Percentiles rank a stretch among this genome's conserved stretches.
These are phyloP conservation scores for Exophiala dermatitidis DNA, from an alignment of 2,329 filamentous ascomycete species.

Conservation along the genomic window DNA sequence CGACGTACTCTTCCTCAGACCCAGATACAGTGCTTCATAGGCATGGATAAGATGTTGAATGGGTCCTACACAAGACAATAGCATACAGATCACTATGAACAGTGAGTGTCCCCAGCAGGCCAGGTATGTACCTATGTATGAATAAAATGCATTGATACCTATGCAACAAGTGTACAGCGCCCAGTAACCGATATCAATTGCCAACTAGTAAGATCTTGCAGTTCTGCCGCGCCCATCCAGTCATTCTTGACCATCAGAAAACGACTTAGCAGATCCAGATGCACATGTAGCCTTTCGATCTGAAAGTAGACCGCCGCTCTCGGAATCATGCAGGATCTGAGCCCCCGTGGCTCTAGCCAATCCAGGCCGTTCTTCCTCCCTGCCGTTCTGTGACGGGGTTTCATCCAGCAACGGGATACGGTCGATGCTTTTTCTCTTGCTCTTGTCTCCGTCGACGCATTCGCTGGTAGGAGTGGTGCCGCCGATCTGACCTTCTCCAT, in stretches of 20 bases:
- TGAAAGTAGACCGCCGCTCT: not conserved
- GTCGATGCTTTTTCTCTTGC: constrained; percentile 20
- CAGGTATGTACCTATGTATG: too few relatives aligned
- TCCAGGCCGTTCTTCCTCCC: not conserved
- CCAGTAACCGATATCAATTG: too few relatives aligned
- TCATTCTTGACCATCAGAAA: not conserved
- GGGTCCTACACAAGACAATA: too few relatives aligned
- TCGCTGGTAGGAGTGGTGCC: not conserved
- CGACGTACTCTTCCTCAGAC: too few relatives aligned
- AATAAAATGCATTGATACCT: too few relatives aligned
- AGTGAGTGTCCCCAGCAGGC: too few relatives aligned
- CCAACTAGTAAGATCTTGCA: too few relatives aligned
- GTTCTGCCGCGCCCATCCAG: not conserved
- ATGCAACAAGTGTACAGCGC: too few relatives aligned
- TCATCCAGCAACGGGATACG: constrained; percentile 25
- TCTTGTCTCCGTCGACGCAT: not conserved
- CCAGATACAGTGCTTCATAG: too few relatives aligned
- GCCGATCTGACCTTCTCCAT: constrained; percentile 1
- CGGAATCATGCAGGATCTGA: constrained; percentile 13
- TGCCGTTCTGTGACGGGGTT: not conserved
- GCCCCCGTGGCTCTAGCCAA: constrained; percentile 7
- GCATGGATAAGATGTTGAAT: too few relatives aligned
- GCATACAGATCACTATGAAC: too few relatives aligned
- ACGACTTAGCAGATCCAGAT: not conserved
- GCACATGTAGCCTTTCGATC: constrained; percentile 5